phyloP scores from a whole-genome alignment of 306 rosid genomes.

The Dalbergia oliveri region DNA sequence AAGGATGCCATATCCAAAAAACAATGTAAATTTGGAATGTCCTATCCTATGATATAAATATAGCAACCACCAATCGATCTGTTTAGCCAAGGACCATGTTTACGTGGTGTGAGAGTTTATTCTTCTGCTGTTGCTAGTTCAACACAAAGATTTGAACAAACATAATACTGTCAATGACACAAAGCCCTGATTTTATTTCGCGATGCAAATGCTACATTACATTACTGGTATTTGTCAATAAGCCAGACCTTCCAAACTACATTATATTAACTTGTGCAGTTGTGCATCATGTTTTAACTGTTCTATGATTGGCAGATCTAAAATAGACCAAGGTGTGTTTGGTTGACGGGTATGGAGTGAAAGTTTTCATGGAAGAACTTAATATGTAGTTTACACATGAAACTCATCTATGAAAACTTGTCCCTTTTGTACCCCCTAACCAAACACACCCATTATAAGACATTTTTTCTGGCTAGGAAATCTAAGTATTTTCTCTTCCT shows the following conservation, averaged over 20 bases:
- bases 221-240: conserved; percentile 53
- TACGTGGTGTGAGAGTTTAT: not conserved
- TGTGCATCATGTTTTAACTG: not conserved
- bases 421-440: too few relatives aligned
- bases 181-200: too few relatives aligned
- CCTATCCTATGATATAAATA: too few relatives aligned
- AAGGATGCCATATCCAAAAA: conserved; percentile 63
- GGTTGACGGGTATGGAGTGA: too few relatives aligned
- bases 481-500: not conserved
- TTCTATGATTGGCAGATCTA: not conserved
- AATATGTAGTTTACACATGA: too few relatives aligned
- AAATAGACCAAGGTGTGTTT: too few relatives aligned
- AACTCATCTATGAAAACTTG: too few relatives aligned
- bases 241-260: conserved; percentile 58
- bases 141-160: conserved; percentile 34
- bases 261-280: not conserved
- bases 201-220: not conserved
- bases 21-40: conserved; percentile 16
- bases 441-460: not conserved
- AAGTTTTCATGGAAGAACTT: too few relatives aligned
- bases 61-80: not conserved
- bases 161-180: conserved; percentile 25
- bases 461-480: not conserved
- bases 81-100: conserved; percentile 11
- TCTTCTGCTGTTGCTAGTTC: conserved; percentile 10